phyloP scores from a whole-genome alignment of 2,329 filamentous ascomycete species.

The Venturia aucupariae region DNA sequence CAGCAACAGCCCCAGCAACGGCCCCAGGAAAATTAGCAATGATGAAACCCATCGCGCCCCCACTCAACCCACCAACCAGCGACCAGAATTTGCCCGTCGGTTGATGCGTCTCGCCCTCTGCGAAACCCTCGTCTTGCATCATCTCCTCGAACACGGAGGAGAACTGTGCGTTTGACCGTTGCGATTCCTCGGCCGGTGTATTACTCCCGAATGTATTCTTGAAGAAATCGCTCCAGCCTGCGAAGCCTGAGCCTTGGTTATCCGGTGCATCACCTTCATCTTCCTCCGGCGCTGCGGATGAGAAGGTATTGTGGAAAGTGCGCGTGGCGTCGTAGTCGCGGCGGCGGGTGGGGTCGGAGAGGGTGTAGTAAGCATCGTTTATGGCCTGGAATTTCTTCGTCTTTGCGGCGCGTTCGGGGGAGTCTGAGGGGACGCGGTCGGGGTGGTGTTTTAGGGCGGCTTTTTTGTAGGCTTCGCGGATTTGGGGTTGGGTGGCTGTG shows the following conservation, averaged over 20 bases:
- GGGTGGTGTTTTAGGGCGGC: conserved; percentile 88
- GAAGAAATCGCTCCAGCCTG: conserved; percentile 67
- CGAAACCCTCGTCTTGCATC: conserved; percentile 53
- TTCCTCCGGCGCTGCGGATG: conserved; percentile 30
- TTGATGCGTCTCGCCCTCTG: conserved; percentile 52
- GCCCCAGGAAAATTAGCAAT: conserved; percentile 85
- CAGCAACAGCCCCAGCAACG: conserved; percentile 82
- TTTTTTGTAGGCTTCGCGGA: conserved; percentile 92
- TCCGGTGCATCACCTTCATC: conserved; percentile 41
- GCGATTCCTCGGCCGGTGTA: conserved; percentile 7
- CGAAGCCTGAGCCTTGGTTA: conserved; percentile 45
- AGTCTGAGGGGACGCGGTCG: conserved; percentile 76
- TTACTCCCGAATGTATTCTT: conserved; percentile 26
- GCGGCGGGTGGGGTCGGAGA: conserved; percentile 69
- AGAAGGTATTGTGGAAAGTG: conserved; percentile 41
- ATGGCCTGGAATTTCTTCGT: conserved; percentile 87
- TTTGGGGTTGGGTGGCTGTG: conserved; percentile 68
- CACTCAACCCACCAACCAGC: conserved; percentile 74
- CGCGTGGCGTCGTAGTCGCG: conserved; percentile 77
- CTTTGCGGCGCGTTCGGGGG: conserved; percentile 69
- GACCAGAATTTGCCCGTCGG: conserved; percentile 76
- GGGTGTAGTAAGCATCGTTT: conserved; percentile 87
- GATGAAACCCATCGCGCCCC: conserved; percentile 88
- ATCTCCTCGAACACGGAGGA: conserved; percentile 54
- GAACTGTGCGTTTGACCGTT: conserved; percentile 56